Percentiles rank a stretch among this genome's conserved stretches.
Evolutionary conservation across 202 grass and related monocot genomes (phyloP).

Genomic region (Schoenoplectus triqueter): DNA sequence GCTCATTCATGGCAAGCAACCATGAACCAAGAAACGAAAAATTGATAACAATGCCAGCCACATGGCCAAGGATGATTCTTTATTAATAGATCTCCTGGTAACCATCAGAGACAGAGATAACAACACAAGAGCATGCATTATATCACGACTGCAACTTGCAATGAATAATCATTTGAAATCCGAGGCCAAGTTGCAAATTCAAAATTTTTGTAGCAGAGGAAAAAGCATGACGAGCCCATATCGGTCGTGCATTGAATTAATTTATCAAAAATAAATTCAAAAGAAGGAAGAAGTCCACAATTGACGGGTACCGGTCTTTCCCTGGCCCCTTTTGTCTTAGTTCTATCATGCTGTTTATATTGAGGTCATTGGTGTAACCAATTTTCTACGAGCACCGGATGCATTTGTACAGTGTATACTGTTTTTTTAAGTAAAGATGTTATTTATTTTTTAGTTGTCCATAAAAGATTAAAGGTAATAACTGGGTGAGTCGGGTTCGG

Average conservation of each 20-base stretch:
- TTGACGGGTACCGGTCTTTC: conserved; percentile 34
- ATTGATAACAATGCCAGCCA: not conserved
- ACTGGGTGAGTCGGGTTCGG: too few species aligned
- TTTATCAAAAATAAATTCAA: not conserved
- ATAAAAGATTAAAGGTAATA: too few species aligned
- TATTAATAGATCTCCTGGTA: conserved; percentile 7
- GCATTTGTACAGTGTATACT: too few species aligned
- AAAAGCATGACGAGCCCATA: not conserved
- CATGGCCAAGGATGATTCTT: not conserved
- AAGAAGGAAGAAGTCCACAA: conserved; percentile 20
- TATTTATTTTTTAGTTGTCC: too few species aligned
- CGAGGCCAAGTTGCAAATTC: conserved; percentile 23
- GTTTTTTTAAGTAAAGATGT: too few species aligned
- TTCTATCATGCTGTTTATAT: not conserved
- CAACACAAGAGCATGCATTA: not conserved
- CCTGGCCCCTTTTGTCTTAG: not conserved
- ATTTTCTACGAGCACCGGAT: too few species aligned
- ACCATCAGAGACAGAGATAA: not conserved
- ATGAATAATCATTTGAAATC: conserved; percentile 4
- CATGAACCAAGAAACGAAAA: not conserved
- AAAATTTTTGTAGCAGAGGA: conserved; percentile 3
- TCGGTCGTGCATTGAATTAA: conserved; percentile 4
- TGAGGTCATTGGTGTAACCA: conserved; percentile 13
- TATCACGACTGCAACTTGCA: conserved; percentile 24
- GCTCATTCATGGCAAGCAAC: conserved; percentile 19